These are phyloP conservation scores for Vigna hirtella DNA, from an alignment of 306 rosid genomes.

Conservation along the genomic window DNA sequence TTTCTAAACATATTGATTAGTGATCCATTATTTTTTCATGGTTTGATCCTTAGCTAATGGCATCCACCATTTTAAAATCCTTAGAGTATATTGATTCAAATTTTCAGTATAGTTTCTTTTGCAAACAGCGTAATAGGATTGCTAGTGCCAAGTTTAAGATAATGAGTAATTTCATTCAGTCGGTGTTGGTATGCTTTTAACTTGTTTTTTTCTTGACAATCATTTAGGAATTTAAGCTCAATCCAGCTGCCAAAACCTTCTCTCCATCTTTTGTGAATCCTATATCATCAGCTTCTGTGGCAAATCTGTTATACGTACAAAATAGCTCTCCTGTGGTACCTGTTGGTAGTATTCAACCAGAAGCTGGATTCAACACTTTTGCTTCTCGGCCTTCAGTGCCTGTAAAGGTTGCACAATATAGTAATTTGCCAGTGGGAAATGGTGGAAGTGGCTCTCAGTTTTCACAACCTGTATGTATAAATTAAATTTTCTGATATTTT, in stretches of 20 bases:
- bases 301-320: conserved; percentile 70
- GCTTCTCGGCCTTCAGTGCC: conserved; percentile 67
- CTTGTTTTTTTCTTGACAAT: conserved; percentile 34
- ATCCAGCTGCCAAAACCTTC: conserved; percentile 88
- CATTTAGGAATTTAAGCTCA: conserved; percentile 84
- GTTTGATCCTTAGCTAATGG: background rate
- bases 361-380: conserved; percentile 57
- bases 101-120: conserved; percentile 26
- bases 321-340: conserved; percentile 59
- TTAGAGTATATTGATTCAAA: conserved; percentile 18
- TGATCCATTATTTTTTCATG: conserved; percentile 12
- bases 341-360: conserved; percentile 67
- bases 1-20: conserved; percentile 38
- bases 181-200: conserved; percentile 26
- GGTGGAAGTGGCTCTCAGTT: conserved; percentile 73
- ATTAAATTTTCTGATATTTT: conserved; percentile 27
- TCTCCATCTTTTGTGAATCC: conserved; percentile 69
- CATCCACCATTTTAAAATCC: conserved; percentile 36
- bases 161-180: conserved; percentile 8
- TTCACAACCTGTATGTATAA: conserved; percentile 75
- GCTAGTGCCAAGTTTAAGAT: conserved; percentile 31
- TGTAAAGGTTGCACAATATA: conserved; percentile 68
- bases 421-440: conserved; percentile 66
- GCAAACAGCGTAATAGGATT: conserved; percentile 24
- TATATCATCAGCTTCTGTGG: conserved; percentile 51